Evolutionary conservation across 2,329 filamentous ascomycete species (phyloP).

Genomic region (Plectosphaerella cucumerina): DNA sequence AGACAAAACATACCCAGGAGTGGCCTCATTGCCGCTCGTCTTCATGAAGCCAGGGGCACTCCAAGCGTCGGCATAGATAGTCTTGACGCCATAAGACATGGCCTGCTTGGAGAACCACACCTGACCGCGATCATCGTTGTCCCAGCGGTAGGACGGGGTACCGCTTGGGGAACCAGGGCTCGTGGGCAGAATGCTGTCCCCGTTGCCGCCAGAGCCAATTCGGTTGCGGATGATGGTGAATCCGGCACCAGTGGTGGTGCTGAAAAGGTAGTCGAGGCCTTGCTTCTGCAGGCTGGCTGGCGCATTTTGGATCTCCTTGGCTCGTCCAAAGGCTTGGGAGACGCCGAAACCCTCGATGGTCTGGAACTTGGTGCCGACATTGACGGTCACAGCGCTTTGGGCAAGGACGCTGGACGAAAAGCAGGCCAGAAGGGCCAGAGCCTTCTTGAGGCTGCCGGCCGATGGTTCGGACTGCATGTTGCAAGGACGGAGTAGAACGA

Average conservation of each 20-base stretch:
- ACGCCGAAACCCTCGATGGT: slow-evolving; percentile 44
- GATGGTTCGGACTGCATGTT: no score
- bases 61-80: slow-evolving; percentile 41
- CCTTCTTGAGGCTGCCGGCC: no score
- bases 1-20: slow-evolving; percentile 13
- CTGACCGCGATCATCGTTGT: slow-evolving; percentile 43
- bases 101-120: slow-evolving; percentile 48
- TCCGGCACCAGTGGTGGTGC: slow-evolving; percentile 38
- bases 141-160: slow-evolving; percentile 38
- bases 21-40: slow-evolving; percentile 31
- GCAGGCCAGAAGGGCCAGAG: no score
- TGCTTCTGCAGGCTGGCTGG: slow-evolving; percentile 22
- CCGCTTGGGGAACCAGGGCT: slow-evolving; percentile 36
- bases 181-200: slow-evolving; percentile 35
- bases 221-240: slow-evolving; percentile 47
- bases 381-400: slow-evolving; percentile 21
- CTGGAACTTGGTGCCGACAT: slow-evolving; percentile 22
- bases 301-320: slow-evolving; percentile 32
- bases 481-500: no score
- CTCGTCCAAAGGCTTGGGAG: slow-evolving; percentile 42
- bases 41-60: slow-evolving; percentile 45
- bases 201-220: slow-evolving; percentile 32
- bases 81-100: slow-evolving; percentile 28
- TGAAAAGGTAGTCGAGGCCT: slow-evolving; percentile 42
- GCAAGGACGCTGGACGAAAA: slow-evolving; percentile 5